Conservation (phyloP, 2,329 filamentous ascomycete genomes). For the Cryphonectria naterciae region DNA sequence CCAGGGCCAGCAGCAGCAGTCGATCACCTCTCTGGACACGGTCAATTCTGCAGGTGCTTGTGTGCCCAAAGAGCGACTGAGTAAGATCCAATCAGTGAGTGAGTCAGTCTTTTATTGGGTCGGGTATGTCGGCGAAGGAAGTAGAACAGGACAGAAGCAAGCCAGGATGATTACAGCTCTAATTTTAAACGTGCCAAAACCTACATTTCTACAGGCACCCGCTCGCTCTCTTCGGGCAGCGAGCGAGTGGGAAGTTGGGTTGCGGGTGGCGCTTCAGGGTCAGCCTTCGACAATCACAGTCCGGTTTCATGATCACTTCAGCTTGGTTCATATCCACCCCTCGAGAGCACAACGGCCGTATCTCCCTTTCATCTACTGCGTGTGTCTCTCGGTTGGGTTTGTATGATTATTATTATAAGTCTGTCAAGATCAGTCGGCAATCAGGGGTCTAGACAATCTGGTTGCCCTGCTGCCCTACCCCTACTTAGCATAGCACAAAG, state of each 20-base stretch:
- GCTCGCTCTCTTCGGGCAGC: not conserved
- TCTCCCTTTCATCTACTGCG: not conserved
- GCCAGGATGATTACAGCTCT: conserved; percentile 3
- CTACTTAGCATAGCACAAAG: too few relatives aligned
- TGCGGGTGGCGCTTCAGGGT: not conserved
- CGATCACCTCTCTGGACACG: conserved; percentile 8
- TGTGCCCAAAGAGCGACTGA: not conserved
- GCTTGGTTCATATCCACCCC: too few relatives aligned
- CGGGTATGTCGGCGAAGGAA: conserved; percentile 18
- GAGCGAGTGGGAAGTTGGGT: not conserved
- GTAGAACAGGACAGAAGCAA: conserved; percentile 9
- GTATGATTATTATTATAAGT: too few relatives aligned
- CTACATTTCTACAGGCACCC: not conserved
- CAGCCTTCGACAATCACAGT: not conserved
- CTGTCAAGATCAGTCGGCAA: too few relatives aligned
- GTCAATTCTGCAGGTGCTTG: not conserved
- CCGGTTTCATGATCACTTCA: too few relatives aligned
- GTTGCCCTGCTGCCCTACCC: not conserved
- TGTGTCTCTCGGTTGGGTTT: not conserved
- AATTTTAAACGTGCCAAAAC: conserved; percentile 12
- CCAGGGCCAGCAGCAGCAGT: not conserved
- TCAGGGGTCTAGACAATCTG: not conserved
- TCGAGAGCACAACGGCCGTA: not conserved
- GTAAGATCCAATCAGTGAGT: not conserved
- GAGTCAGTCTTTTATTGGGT: not conserved